Percentiles rank a stretch among this genome's conserved stretches.
These are phyloP conservation scores for Diaporthe nobilis DNA, from an alignment of 2,329 filamentous ascomycete species.

Conservation along the genomic window DNA sequence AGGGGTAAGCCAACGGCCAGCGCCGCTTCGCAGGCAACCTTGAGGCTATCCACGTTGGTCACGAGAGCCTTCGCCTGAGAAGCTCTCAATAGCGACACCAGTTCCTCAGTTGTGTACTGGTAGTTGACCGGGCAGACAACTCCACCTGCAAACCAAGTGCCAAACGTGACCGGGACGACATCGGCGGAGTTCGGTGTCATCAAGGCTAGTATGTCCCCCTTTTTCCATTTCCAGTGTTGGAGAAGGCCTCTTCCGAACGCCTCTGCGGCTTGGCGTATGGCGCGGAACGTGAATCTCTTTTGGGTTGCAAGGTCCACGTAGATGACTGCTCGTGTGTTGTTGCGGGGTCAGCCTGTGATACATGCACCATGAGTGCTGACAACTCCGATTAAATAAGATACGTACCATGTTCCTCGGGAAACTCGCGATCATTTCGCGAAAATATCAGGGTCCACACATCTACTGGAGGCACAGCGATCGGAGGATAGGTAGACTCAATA, in stretches of 20 bases:
- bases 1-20: background rate
- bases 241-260: slow-evolving; percentile 1
- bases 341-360: background rate
- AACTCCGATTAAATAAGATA: background rate
- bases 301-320: slow-evolving; percentile 10
- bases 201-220: background rate
- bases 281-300: background rate
- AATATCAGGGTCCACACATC: slow-evolving; percentile 2
- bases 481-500: slow-evolving; percentile 8
- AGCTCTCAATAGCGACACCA: background rate
- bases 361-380: background rate
- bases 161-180: background rate
- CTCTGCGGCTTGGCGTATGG: background rate
- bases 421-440: background rate
- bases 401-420: slow-evolving; percentile 9
- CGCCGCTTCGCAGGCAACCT: slow-evolving; percentile 14
- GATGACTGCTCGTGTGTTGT: background rate
- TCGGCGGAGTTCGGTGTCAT: slow-evolving; percentile 9
- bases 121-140: slow-evolving; percentile 10
- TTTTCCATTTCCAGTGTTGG: background rate
- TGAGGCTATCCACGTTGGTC: background rate
- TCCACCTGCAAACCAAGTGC: slow-evolving; percentile 6
- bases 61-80: slow-evolving; percentile 1
- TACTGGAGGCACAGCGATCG: background rate
- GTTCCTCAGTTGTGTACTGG: background rate